A percentile compares a stretch with the other conserved stretches of the same genome.
phyloP scores from a whole-genome alignment of 768 basidiomycete species.

The Leucocoprinus birnbaumii region DNA sequence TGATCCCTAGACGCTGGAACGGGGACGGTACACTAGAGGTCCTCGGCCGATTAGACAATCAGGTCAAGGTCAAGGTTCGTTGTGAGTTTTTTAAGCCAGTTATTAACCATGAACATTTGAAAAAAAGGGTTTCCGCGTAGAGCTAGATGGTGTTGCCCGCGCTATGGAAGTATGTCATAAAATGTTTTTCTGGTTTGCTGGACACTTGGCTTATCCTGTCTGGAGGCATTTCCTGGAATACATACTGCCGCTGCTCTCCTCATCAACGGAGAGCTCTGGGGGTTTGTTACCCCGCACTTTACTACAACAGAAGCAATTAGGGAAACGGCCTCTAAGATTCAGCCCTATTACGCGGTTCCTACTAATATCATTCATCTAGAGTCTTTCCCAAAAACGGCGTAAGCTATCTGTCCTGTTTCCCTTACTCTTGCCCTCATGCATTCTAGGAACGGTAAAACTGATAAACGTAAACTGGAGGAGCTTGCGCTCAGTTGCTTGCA shows the following conservation, averaged over 20 bases:
- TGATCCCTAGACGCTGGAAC: conserved; percentile 39
- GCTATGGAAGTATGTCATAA: conserved; percentile 50
- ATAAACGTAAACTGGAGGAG: conserved; percentile 42
- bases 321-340: conserved; percentile 43
- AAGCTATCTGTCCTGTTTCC: conserved; percentile 15
- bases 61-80: conserved; percentile 58
- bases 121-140: conserved; percentile 57
- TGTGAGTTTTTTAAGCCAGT: not conserved
- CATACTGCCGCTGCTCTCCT: conserved; percentile 47
- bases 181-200: not conserved
- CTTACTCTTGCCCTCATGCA: conserved; percentile 4
- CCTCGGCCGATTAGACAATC: conserved; percentile 59
- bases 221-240: conserved; percentile 38
- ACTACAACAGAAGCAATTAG: conserved; percentile 35
- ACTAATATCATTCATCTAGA: conserved; percentile 39
- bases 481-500: conserved; percentile 25
- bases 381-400: conserved; percentile 52
- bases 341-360: conserved; percentile 61
- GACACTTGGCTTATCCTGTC: not conserved
- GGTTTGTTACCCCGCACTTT: conserved; percentile 43
- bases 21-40: conserved; percentile 52
- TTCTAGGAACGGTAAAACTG: conserved; percentile 48
- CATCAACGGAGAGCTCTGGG: conserved; percentile 52
- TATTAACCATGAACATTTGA: not conserved
- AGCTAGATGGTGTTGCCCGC: conserved; percentile 58